phyloP scores from a whole-genome alignment of 2,329 filamentous ascomycete species.

The Coniochaeta prunicola region DNA sequence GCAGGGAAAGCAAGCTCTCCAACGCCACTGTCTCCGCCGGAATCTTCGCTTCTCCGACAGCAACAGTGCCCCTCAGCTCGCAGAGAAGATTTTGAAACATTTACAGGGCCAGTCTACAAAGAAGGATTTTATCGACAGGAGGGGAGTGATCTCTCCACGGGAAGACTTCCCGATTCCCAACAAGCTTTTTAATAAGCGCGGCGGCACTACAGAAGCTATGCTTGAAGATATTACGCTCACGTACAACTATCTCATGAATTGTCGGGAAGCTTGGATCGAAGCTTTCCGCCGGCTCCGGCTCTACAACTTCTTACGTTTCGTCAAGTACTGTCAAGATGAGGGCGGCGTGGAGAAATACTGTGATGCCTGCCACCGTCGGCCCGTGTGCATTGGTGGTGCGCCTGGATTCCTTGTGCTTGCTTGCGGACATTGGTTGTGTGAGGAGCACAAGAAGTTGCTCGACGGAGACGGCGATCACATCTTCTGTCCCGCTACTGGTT shows the following conservation, averaged over 20 bases:
- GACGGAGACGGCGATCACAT: not conserved
- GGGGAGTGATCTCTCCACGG: not conserved
- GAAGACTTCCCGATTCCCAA: not conserved
- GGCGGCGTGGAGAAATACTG: not conserved
- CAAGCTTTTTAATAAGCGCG: not conserved
- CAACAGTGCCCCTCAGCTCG: not conserved
- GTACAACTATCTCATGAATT: not conserved
- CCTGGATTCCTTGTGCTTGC: constrained; percentile 12
- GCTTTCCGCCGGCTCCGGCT: not conserved
- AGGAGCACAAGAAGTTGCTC: constrained; percentile 6
- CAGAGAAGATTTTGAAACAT: not conserved
- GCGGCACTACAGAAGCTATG: not conserved
- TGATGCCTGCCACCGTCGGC: not conserved
- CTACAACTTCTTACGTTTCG: not conserved
- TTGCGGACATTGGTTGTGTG: constrained; percentile 19
- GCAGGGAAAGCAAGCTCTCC: not conserved
- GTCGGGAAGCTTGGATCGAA: not conserved
- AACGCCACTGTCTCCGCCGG: not conserved
- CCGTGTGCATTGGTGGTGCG: not conserved
- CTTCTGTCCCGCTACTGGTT: constrained; percentile 3
- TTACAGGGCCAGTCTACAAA: not conserved
- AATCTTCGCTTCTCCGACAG: not conserved
- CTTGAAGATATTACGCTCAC: not conserved
- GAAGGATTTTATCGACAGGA: not conserved
- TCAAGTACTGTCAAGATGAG: not conserved